phyloP scores from a whole-genome alignment of 176 grass and related monocot genomes.

The Echinochloa phyllopogon region DNA sequence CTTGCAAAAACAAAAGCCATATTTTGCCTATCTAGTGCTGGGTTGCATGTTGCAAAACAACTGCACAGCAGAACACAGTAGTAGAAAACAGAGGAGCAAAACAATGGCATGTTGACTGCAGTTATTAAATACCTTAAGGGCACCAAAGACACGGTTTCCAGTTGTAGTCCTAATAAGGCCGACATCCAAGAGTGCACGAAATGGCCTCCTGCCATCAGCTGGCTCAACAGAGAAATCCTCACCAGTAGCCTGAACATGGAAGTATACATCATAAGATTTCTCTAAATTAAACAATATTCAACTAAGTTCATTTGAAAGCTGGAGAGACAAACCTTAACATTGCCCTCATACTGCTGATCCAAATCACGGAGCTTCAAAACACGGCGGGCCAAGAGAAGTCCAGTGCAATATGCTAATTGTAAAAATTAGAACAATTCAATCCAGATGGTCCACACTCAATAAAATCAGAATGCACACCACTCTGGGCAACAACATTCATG shows the following conservation, averaged over 20 bases:
- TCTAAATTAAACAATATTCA: neutral
- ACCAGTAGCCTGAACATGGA: constrained; percentile 49
- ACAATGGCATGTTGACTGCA: neutral
- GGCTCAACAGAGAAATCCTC: constrained; percentile 74
- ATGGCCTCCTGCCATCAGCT: constrained; percentile 56
- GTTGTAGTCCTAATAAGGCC: constrained; percentile 79
- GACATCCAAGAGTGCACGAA: constrained; percentile 75
- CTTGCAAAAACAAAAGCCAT: neutral
- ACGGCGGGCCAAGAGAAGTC: constrained; percentile 73
- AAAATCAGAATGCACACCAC: neutral
- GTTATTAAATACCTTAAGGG: constrained; percentile 59
- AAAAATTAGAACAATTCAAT: neutral
- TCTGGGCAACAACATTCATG: neutral
- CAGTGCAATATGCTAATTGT: constrained; percentile 67
- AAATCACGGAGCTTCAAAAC: constrained; percentile 59
- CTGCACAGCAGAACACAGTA: neutral
- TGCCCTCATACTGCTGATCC: constrained; percentile 66
- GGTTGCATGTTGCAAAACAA: neutral
- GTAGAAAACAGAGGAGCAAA: neutral
- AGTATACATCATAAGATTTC: neutral
- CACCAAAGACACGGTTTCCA: constrained; percentile 71
- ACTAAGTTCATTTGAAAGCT: neutral
- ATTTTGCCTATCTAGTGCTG: neutral
- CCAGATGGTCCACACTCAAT: neutral
- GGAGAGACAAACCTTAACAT: constrained; percentile 52